Evolutionary conservation across 1,284 basidiomycete genomes (phyloP), one percentile per base, ranked within the genome.

Genomic region (Naganishia cerealis): DNA sequence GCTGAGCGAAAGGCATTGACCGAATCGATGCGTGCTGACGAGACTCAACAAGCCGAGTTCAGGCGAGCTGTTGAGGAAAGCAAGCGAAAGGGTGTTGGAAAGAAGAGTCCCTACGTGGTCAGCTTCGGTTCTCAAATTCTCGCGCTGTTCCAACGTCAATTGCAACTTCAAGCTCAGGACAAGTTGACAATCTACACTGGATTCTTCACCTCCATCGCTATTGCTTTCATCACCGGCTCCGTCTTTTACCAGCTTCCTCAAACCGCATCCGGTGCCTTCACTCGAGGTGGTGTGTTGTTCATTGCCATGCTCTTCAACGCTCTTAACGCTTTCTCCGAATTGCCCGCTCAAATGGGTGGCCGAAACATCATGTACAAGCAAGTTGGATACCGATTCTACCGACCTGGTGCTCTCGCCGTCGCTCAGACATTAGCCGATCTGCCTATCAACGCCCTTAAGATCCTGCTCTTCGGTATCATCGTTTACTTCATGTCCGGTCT

Each of bases 21-120:
- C 75, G 68, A 79, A 18, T 75, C 81, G n/a, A 87, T 88, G 84
- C 83, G 84, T 0, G 86, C 88, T 71, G 86, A 87, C 72, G 79
- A 82, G 0, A 71, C 73, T 18, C 87, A 89, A 70, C 87, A 90
- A 76, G 86, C 88, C 66, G 84, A 86, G 24, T 94, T 95, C 84
- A 86, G 87, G 58, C 82, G 83, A 21, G 90, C 92, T 2, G 90
- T 92, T 26, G 78, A 82, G 26, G 87, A 87, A 4, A 88, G 92
- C 77, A 94, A 94, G 84, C 88, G 91, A 80, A 86, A 85, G 65
- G 88, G 91, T 26, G 91, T 92, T 3, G 87, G 89, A 29, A 88
- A 87, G 80, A 90, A 90, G 82, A 91, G 88, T 71, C 89, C 91
- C 3, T 95, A 94, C 81, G 94, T 91, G 3, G 86, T 94, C 36